Conservation (phyloP, 306 rosid genomes). For the Pachyrhizus erosus region DNA sequence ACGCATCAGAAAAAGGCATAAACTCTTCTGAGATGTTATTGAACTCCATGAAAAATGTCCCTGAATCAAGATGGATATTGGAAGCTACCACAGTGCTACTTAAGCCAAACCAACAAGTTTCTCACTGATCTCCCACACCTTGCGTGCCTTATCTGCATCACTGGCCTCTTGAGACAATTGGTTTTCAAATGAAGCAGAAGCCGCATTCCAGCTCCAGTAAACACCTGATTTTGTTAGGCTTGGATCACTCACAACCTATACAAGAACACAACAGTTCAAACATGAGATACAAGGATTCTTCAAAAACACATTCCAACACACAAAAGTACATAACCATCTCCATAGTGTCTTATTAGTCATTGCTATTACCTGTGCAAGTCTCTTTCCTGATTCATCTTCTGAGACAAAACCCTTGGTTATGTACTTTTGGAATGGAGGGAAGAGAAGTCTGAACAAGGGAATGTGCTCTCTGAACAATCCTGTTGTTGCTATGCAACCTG, state of each 20-base stretch:
- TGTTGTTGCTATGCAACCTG: conserved; percentile 94
- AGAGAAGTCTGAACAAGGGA: conserved; percentile 80
- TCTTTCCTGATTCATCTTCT: conserved; percentile 83
- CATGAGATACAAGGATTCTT: background rate
- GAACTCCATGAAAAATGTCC: conserved; percentile 22
- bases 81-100: background rate
- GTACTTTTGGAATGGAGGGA: conserved; percentile 93
- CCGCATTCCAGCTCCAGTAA: conserved; percentile 93
- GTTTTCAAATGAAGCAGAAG: conserved; percentile 83
- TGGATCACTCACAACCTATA: conserved; percentile 77
- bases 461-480: conserved; percentile 94
- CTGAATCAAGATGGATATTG: conserved; percentile 9
- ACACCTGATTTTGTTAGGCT: conserved; percentile 91
- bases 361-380: conserved; percentile 85
- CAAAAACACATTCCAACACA: conserved; percentile 13
- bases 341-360: background rate
- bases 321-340: background rate
- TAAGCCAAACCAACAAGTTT: conserved; percentile 81
- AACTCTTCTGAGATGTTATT: conserved; percentile 33
- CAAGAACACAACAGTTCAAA: conserved; percentile 22
- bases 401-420: conserved; percentile 90
- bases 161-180: conserved; percentile 83
- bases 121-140: conserved; percentile 84
- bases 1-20: conserved; percentile 29
- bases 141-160: conserved; percentile 71